A percentile compares a stretch with the other conserved stretches of the same genome.
phyloP scores from a whole-genome alignment of 202 grass and related monocot species.

The Elaeis oleifera region DNA sequence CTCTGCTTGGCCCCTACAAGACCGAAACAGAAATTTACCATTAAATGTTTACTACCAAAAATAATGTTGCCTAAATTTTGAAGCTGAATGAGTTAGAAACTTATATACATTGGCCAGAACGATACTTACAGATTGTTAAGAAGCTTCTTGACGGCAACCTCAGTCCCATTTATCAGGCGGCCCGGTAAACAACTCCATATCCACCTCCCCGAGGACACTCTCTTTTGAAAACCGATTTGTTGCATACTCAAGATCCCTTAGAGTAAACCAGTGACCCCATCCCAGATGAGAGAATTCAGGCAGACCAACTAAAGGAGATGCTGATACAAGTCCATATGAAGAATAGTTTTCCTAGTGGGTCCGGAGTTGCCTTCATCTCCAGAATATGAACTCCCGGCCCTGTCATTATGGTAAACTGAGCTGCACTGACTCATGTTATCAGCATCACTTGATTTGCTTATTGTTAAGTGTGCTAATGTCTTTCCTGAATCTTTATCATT shows the following conservation, averaged over 20 bases:
- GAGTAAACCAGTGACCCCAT: conserved; percentile 97
- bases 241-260: conserved; percentile 75
- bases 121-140: conserved; percentile 84
- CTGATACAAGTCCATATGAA: conserved; percentile 37
- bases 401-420: conserved; percentile 76
- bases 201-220: conserved; percentile 85
- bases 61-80: no score
- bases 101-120: conserved; percentile 11
- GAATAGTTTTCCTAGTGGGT: conserved; percentile 43
- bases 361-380: conserved; percentile 63
- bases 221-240: conserved; percentile 73
- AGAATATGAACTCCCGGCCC: conserved; percentile 76
- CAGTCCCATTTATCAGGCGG: conserved; percentile 60
- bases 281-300: conserved; percentile 88
- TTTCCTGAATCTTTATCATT: conserved; percentile 23
- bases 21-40: not conserved
- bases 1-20: conserved; percentile 12
- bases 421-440: conserved; percentile 90
- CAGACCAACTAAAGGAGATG: conserved; percentile 69
- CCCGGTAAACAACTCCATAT: conserved; percentile 82
- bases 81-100: no score
- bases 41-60: no score
- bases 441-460: conserved; percentile 66
- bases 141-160: conserved; percentile 87
- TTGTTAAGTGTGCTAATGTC: conserved; percentile 19